Percentiles rank a stretch among this genome's conserved stretches.
These are phyloP conservation scores for Tephrocybe rancida DNA, from an alignment of 768 basidiomycete genomes.

Conservation along the genomic window DNA sequence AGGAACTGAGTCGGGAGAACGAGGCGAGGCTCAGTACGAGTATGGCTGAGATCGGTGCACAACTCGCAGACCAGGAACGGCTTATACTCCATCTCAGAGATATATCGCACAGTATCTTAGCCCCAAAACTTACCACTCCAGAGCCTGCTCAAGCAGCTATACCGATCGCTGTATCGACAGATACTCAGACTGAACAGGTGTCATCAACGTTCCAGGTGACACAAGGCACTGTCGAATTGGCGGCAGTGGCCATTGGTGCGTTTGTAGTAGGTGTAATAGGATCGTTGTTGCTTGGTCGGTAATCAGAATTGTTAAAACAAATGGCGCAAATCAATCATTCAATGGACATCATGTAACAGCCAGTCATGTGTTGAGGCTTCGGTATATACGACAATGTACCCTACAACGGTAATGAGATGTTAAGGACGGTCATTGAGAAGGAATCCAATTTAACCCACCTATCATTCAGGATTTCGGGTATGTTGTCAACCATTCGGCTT, in stretches of 20 bases:
- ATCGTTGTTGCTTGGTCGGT: conserved; percentile 30
- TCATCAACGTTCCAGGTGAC: conserved; percentile 8
- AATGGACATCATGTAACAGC: background rate
- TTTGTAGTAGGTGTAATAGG: conserved; percentile 37
- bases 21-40: conserved; percentile 48
- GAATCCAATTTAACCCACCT: conserved; percentile 30
- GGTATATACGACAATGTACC: conserved; percentile 57
- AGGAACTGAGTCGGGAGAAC: conserved; percentile 61
- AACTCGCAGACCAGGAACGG: conserved; percentile 47
- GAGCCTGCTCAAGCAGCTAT: conserved; percentile 5
- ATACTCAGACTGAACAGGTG: conserved; percentile 8
- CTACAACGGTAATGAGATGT: conserved; percentile 24
- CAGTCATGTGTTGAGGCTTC: conserved; percentile 38
- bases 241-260: conserved; percentile 36
- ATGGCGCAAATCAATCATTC: background rate
- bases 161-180: conserved; percentile 3
- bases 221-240: conserved; percentile 16
- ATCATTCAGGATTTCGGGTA: conserved; percentile 50
- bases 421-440: background rate
- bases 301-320: conserved; percentile 11
- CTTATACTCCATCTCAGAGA: conserved; percentile 17
- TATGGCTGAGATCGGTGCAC: conserved; percentile 47
- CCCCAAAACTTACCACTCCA: background rate
- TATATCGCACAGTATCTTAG: conserved; percentile 9
- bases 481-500: conserved; percentile 39